Evolutionary conservation across 1,284 basidiomycete genomes (phyloP).

Genomic region (Ustilago esculenta): DNA sequence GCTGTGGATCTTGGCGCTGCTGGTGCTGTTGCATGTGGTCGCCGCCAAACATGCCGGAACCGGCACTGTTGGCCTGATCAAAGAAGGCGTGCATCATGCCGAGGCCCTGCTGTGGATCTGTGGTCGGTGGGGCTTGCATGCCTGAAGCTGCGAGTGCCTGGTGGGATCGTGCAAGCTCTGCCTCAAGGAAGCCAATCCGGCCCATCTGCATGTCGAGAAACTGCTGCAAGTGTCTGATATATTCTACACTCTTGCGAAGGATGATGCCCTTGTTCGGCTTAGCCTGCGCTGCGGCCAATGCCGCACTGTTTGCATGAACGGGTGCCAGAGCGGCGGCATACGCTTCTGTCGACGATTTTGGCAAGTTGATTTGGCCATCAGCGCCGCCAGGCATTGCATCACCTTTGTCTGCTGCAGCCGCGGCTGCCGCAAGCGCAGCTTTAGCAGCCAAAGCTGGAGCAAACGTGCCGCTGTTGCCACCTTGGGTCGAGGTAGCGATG

Average conservation of each 20-base stretch:
- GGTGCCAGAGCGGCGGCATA: slow-evolving; percentile 57
- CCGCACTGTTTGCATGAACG: slow-evolving; percentile 52
- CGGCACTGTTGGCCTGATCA: slow-evolving; percentile 15
- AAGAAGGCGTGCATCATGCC: slow-evolving; percentile 50
- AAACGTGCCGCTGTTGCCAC: slow-evolving; percentile 54
- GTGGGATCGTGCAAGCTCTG: slow-evolving; percentile 46
- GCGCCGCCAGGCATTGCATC: slow-evolving; percentile 13
- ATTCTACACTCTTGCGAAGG: slow-evolving; percentile 64
- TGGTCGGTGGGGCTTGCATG: slow-evolving; percentile 42
- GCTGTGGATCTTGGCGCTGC: slow-evolving; percentile 16
- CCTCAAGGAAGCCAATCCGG: slow-evolving; percentile 56
- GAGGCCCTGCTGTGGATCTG: slow-evolving; percentile 44
- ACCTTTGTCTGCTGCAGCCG: slow-evolving; percentile 37
- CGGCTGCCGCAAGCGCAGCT: slow-evolving; percentile 42
- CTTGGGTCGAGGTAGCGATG: slow-evolving; percentile 57
- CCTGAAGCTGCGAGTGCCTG: slow-evolving; percentile 43
- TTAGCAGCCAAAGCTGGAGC: slow-evolving; percentile 50
- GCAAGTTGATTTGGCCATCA: slow-evolving; percentile 18
- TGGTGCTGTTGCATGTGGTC: slow-evolving; percentile 19
- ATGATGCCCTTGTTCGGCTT: slow-evolving; percentile 67
- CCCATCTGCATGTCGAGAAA: slow-evolving; percentile 61
- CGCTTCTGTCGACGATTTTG: slow-evolving; percentile 42
- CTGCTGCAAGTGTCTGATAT: slow-evolving; percentile 63
- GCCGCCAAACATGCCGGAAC: slow-evolving; percentile 13
- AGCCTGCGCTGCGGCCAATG: slow-evolving; percentile 58